These are phyloP conservation scores for Coccomyxa subellipsoidea DNA, from an alignment of 163 green algal species.

Conservation along the genomic window DNA sequence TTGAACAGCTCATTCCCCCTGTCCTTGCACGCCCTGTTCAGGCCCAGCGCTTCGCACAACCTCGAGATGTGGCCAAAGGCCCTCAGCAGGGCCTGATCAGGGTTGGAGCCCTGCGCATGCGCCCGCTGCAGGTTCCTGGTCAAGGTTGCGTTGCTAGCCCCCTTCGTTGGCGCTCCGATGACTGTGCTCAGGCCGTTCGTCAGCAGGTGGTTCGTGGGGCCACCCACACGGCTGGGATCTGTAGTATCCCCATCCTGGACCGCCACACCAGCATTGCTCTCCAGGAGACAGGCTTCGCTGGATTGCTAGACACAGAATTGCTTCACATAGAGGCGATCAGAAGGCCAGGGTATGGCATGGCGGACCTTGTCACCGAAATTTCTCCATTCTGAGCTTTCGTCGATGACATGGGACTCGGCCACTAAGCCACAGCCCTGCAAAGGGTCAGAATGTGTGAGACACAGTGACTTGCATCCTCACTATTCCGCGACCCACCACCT, in stretches of 20 bases:
- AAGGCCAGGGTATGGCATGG: too few relatives aligned
- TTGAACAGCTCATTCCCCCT: constrained; percentile 87
- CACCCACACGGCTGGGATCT: constrained; percentile 89
- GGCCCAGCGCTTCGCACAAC: constrained; percentile 65
- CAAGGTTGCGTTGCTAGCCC: constrained; percentile 23
- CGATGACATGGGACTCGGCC: constrained; percentile 84
- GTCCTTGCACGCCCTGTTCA: constrained; percentile 66
- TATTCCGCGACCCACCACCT: not conserved
- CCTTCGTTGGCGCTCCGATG: constrained; percentile 39
- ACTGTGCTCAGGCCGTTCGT: constrained; percentile 46
- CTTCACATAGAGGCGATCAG: too few relatives aligned
- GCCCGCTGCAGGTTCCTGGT: constrained; percentile 29
- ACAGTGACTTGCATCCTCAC: not conserved
- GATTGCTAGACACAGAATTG: too few relatives aligned
- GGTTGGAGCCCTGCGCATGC: constrained; percentile 28
- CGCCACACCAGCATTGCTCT: not conserved
- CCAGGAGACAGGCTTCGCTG: too few relatives aligned
- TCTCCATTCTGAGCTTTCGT: constrained; percentile 94
- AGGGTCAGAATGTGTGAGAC: not conserved
- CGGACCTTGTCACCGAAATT: constrained; percentile 83
- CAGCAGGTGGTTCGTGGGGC: constrained; percentile 51
- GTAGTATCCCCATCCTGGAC: constrained; percentile 72
- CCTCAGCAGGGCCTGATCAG: constrained; percentile 66
- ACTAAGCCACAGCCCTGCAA: constrained; percentile 85
- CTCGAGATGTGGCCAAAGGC: constrained; percentile 71